A percentile compares a stretch with the other conserved stretches of the same genome.
These are phyloP conservation scores for Fusarium avenaceum DNA, from an alignment of 2,329 filamentous ascomycete species.

Conservation along the genomic window DNA sequence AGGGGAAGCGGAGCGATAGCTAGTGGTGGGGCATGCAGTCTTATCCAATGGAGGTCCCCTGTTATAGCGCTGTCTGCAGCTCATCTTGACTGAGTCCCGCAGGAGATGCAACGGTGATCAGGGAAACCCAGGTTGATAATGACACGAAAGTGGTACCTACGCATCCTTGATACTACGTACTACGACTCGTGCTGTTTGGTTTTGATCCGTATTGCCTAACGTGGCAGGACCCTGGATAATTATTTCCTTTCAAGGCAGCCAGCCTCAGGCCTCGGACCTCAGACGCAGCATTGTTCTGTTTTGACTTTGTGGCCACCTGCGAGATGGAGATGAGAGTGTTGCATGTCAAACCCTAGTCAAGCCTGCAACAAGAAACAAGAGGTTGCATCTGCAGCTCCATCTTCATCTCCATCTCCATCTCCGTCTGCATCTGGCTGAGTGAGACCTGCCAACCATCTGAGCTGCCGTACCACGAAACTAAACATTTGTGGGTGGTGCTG, in stretches of 20 bases:
- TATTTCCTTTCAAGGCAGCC: conserved; percentile 2
- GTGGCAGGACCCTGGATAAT: conserved; percentile 42
- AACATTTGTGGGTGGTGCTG: conserved; percentile 24
- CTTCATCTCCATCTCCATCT: too few relatives aligned
- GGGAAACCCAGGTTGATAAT: conserved; percentile 35
- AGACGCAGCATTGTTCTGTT: conserved; percentile 15
- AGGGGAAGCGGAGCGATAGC: conserved; percentile 39
- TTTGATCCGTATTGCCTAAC: conserved; percentile 33
- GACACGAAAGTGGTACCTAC: conserved; percentile 34
- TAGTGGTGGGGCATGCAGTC: conserved; percentile 32
- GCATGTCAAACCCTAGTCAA: conserved; percentile 12
- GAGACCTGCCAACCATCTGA: conserved; percentile 28
- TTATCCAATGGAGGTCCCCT: conserved; percentile 36
- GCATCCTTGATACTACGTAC: conserved; percentile 24
- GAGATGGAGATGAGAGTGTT: conserved; percentile 16
- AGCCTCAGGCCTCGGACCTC: conserved; percentile 12
- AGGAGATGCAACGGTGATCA: conserved; percentile 45
- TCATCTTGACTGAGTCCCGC: conserved; percentile 39
- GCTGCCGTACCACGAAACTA: conserved; percentile 36
- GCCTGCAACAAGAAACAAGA: not conserved
- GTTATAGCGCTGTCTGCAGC: conserved; percentile 29
- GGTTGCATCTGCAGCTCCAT: not conserved
- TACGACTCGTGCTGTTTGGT: conserved; percentile 36
- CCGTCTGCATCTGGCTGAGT: conserved; percentile 3
- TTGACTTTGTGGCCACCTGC: conserved; percentile 40